Evolutionary conservation across 2,329 filamentous ascomycete species (phyloP).

Genomic region (Dryadomyces quercus-mongolicae): DNA sequence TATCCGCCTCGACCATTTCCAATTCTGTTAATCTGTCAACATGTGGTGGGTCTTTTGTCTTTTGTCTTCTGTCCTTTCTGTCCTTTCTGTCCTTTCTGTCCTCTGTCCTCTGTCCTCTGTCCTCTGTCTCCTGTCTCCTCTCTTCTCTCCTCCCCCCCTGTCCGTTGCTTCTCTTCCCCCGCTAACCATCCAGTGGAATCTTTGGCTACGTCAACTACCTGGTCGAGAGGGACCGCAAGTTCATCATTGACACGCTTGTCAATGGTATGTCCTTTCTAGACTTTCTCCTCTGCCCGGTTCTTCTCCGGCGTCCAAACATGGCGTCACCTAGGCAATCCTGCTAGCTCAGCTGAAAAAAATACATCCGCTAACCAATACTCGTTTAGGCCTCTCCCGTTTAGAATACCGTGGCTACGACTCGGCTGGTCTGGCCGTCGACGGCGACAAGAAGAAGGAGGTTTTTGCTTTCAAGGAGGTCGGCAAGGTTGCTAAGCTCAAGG

Average conservation of each 20-base stretch:
- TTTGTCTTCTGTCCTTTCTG: neutral
- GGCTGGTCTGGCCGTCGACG: constrained; percentile 87
- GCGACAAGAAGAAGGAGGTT: constrained; percentile 98
- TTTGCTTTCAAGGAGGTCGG: constrained; percentile 97
- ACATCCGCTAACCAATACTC: too few relatives aligned
- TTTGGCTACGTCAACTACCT: constrained; percentile 99
- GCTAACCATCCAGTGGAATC: constrained; percentile 56
- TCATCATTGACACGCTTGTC: constrained; percentile 89
- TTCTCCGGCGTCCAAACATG: neutral
- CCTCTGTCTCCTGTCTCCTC: neutral
- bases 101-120: neutral
- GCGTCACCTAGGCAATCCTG: neutral
- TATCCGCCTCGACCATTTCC: neutral
- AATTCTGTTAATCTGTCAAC: constrained; percentile 11
- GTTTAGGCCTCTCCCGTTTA: constrained; percentile 74
- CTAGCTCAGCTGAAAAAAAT: neutral
- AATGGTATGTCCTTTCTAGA: constrained; percentile 54
- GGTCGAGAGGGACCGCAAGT: constrained; percentile 96
- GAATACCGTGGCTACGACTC: constrained; percentile 99
- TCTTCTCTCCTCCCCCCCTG: neutral
- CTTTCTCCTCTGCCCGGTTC: neutral
- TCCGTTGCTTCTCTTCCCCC: neutral
- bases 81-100: neutral
- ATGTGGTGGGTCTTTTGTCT: constrained; percentile 23
- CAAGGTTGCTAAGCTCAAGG: constrained; percentile 94